Evolutionary conservation across 108 stramenopile genomes (phyloP), one percentile per base, ranked within the genome.

Genomic region (Aureococcus anophagefferens): DNA sequence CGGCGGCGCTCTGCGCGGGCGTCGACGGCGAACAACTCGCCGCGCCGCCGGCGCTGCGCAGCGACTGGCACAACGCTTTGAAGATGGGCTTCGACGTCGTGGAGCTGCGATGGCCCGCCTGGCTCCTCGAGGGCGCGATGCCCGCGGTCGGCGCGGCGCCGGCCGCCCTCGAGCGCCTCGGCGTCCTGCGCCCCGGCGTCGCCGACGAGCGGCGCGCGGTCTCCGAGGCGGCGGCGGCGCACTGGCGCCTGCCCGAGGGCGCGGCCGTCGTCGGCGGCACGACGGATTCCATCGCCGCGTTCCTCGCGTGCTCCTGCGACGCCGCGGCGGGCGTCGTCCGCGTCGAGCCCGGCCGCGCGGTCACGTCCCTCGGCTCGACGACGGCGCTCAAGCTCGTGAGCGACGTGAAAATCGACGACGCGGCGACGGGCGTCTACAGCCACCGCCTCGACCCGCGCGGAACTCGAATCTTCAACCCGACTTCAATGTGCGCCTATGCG

Each of bases 11-110:
- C 51, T 3, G 7, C 21, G 25, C 7, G 3, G 37, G 37, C 37
- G 37, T 31, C 44, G 34, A 29, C 29, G 32, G 35, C 34, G 35
- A 7, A 4, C 29, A 5, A 5, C 13, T 16, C 7, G 30, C 45
- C 18, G 32, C 0, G 21, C 0, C 15, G 37, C n/a, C 59, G 17
- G 15, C 30, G 17, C 69, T 45, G n/a, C 21, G 17, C 1, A 84
- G 89, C 37, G 95, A 94, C 74, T 96, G 93, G 92, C 93, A 96
- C 77, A 96, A 96, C 81, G 85, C 84, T 64, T 76, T 96, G 29
- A 94, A 96, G 71, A 69, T 92, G 32, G 95, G 95, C 17, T 96
- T 89, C 72, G 93, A 96, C 68, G 93, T 95, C 14, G 88, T 79
- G 66, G 63, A 66, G 21, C 75, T 86, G 29, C 63, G 75, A 28